Evolutionary conservation across 305 asterid species (phyloP).

Genomic region (Andrographis paniculata): DNA sequence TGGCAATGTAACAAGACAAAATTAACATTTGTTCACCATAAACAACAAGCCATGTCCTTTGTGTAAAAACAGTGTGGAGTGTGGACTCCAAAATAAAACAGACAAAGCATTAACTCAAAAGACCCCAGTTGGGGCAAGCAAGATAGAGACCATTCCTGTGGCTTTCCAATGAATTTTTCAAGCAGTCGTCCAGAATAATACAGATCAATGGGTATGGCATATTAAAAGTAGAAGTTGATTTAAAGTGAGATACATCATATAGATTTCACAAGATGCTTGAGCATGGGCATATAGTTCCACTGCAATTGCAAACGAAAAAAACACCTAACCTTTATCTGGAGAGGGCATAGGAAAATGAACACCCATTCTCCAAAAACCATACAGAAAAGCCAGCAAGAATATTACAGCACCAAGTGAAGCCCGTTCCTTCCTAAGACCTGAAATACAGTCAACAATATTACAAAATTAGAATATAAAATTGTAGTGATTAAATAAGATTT

Average conservation of each 20-base stretch:
- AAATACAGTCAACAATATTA: conserved; percentile 19
- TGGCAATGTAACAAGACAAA: neutral
- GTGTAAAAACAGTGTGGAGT: neutral
- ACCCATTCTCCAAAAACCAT: conserved; percentile 94
- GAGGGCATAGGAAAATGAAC: conserved; percentile 99
- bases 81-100: neutral
- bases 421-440: conserved; percentile 82
- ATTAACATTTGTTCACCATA: too few relatives aligned
- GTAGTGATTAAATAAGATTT: neutral
- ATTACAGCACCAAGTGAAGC: conserved; percentile 77
- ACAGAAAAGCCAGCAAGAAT: conserved; percentile 73
- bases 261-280: conserved; percentile 6
- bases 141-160: too few relatives aligned
- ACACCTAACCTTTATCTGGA: conserved; percentile 74
- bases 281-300: conserved; percentile 4
- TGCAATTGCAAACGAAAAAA: conserved; percentile 9
- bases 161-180: too few relatives aligned
- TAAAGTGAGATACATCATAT: too few relatives aligned
- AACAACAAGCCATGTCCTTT: too few relatives aligned
- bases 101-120: too few relatives aligned
- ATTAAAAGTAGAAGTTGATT: too few relatives aligned
- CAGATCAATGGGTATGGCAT: too few relatives aligned
- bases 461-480: neutral
- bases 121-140: too few relatives aligned
- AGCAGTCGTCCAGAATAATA: too few relatives aligned